Evolutionary conservation across 371 early-diverging fungal genomes (phyloP).

Genomic region (Mortierella sp.): DNA sequence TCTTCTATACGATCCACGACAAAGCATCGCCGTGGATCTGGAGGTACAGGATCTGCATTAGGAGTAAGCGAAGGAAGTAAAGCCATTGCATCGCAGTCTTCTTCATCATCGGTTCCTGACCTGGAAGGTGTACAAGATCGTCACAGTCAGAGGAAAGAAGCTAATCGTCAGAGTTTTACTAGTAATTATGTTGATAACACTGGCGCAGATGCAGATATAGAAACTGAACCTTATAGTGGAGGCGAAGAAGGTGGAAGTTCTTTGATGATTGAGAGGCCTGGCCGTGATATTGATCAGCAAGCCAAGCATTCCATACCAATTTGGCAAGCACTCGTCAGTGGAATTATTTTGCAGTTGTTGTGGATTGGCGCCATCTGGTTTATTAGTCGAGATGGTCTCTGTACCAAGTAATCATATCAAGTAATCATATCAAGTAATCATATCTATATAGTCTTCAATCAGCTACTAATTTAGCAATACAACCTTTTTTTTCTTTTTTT

Average conservation of each 20-base stretch:
- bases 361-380: slow-evolving; percentile 42
- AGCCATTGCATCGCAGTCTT: not conserved
- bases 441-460: no score
- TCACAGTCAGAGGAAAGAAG: not conserved
- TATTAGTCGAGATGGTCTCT: slow-evolving; percentile 33
- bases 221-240: not conserved
- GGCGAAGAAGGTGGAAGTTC: not conserved
- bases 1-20: not conserved
- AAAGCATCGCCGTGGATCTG: not conserved
- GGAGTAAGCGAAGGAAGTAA: not conserved
- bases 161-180: not conserved
- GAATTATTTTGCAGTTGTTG: slow-evolving; percentile 26
- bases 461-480: no score
- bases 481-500: no score
- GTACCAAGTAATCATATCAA: slow-evolving; percentile 9
- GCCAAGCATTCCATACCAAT: not conserved
- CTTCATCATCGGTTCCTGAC: not conserved
- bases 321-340: slow-evolving; percentile 37
- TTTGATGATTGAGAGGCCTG: not conserved
- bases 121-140: not conserved
- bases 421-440: not conserved
- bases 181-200: not conserved
- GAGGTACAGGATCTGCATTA: not conserved
- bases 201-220: slow-evolving; percentile 5
- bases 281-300: not conserved